Conservation (phyloP, 1,284 basidiomycete species). For the Sphaerobolus stellatus region DNA sequence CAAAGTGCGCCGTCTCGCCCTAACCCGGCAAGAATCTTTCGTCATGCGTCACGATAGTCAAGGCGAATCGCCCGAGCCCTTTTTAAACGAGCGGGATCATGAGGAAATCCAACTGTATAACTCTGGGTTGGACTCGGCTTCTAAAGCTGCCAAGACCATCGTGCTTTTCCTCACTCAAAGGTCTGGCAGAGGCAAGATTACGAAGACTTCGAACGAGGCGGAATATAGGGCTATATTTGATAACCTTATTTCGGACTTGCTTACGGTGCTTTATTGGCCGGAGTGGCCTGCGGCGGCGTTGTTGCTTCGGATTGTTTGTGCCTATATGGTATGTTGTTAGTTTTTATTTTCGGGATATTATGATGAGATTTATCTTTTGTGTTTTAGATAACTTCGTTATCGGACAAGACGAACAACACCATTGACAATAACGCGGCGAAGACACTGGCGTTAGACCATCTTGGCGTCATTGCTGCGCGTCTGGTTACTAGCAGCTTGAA, state of each 20-base stretch:
- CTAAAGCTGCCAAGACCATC: conserved; percentile 82
- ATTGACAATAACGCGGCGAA: conserved; percentile 81
- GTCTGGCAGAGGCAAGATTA: conserved; percentile 81
- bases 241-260: conserved; percentile 82
- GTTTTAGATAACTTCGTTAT: conserved; percentile 67
- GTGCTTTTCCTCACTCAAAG: conserved; percentile 82
- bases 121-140: conserved; percentile 72
- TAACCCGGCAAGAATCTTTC: conserved; percentile 59
- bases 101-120: conserved; percentile 70
- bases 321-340: conserved; percentile 68
- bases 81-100: conserved; percentile 64
- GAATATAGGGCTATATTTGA: conserved; percentile 92
- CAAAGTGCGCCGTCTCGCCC: conserved; percentile 58
- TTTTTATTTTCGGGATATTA: too few species aligned
- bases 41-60: conserved; percentile 51
- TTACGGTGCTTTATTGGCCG: conserved; percentile 89
- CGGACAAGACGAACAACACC: conserved; percentile 70
- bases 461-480: conserved; percentile 87
- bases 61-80: conserved; percentile 51
- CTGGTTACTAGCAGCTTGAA: conserved; percentile 64
- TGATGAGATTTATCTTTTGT: not conserved
- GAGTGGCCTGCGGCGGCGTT: conserved; percentile 95
- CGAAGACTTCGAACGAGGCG: conserved; percentile 85
- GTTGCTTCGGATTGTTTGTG: conserved; percentile 74
- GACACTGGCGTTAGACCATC: conserved; percentile 86